Conservation (phyloP, 148 eudicot species). For the Fallopia convolvulus region DNA sequence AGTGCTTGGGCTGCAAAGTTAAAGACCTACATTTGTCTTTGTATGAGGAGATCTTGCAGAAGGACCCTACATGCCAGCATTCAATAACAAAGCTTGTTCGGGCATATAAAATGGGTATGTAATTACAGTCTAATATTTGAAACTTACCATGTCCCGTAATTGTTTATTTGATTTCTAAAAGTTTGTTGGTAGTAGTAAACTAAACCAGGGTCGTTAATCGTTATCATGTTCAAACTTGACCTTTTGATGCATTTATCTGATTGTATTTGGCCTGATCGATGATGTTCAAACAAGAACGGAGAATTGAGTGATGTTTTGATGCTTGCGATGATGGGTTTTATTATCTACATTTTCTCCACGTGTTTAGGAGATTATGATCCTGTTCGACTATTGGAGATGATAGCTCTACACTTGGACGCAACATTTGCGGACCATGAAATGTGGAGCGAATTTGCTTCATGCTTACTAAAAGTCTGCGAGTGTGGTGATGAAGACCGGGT, state of each 20-base stretch:
- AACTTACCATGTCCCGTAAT: background rate
- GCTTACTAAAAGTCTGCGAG: slow-evolving; percentile 41
- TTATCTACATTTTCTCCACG: background rate
- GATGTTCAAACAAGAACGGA: too few species aligned
- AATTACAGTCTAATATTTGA: background rate
- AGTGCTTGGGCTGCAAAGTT: slow-evolving; percentile 45
- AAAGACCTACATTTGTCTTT: slow-evolving; percentile 32
- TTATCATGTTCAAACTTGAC: too few species aligned
- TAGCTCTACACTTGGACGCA: slow-evolving; percentile 74
- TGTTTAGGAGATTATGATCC: slow-evolving; percentile 52
- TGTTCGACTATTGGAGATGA: slow-evolving; percentile 57
- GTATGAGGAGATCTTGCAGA: slow-evolving; percentile 59
- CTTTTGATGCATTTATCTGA: too few species aligned
- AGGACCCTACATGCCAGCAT: slow-evolving; percentile 71
- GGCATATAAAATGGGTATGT: slow-evolving; percentile 53
- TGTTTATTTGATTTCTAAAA: background rate
- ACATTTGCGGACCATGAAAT: slow-evolving; percentile 33
- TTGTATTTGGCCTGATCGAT: too few species aligned
- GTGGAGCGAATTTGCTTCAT: slow-evolving; percentile 75
- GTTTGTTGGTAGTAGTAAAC: background rate
- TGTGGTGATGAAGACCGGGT: slow-evolving; percentile 62
- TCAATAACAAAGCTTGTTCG: slow-evolving; percentile 53
- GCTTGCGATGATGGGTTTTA: background rate
- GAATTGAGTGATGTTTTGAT: too few species aligned
- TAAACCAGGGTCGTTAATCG: too few species aligned